Percentiles rank a stretch among this genome's conserved stretches.
phyloP scores from a whole-genome alignment of 257 asterid species.

The Jasminum sambac region DNA sequence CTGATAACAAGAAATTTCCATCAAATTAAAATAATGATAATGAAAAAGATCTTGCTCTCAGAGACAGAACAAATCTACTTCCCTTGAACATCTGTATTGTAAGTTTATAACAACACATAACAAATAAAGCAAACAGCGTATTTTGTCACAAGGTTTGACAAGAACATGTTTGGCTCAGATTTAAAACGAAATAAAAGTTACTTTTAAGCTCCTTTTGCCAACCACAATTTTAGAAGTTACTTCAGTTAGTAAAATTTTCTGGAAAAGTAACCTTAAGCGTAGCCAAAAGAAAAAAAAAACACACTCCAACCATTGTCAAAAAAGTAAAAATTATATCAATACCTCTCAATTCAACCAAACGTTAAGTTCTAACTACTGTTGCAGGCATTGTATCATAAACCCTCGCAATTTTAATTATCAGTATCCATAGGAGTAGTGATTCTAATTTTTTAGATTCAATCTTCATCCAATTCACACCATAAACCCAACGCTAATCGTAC shows the following conservation, averaged over 20 bases:
- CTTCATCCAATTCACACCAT: background rate
- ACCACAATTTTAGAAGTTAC: background rate
- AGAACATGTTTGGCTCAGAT: background rate
- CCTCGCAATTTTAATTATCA: background rate
- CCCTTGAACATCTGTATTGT: background rate
- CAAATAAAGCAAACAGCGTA: background rate
- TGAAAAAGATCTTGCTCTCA: background rate
- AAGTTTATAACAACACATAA: background rate
- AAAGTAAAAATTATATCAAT: background rate
- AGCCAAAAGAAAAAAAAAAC: too few species aligned
- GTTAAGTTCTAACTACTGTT: background rate
- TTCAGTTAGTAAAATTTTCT: background rate
- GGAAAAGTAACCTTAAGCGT: background rate
- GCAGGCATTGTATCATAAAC: background rate
- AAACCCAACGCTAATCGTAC: slow-evolving; percentile 20
- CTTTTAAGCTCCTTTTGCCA: slow-evolving; percentile 1
- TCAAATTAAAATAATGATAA: slow-evolving; percentile 15
- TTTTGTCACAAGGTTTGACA: background rate
- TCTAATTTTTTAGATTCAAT: background rate
- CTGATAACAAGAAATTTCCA: slow-evolving; percentile 43
- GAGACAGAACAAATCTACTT: background rate
- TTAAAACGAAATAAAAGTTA: background rate
- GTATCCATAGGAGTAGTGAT: background rate
- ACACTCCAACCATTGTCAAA: background rate
- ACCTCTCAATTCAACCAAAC: slow-evolving; percentile 13